Evolutionary conservation across 495 filamentous ascomycete species (phyloP), one percentile per base, ranked within the genome.

Genomic region (Parmelia sp.): DNA sequence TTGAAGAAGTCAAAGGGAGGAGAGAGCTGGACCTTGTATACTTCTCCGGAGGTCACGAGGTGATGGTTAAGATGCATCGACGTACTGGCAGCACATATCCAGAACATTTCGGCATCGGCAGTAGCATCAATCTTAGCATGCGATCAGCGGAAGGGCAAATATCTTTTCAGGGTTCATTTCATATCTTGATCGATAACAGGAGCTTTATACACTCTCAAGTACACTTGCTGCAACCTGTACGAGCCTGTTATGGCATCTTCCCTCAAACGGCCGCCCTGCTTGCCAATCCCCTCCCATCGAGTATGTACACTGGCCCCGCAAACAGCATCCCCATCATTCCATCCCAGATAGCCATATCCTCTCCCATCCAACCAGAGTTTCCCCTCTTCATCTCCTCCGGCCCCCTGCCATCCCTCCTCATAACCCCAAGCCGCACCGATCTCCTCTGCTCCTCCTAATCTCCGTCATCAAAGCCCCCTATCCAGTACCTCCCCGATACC

Each of bases 401-500:
- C 19, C 14, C 58, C 19, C 15, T 21, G 35, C 21, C 10, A 12
- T n/a, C 10, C 5, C 7, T n/a, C n/a, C n/a, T 6, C 37, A 0
- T 6, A 33, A 8, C 23, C 15, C 27, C 17, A n/a, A 49, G 15
- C 35, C 21, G 21, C 39, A 7, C 42, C 39, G 42, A 33, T 0
- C 19, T 57, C 25, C 21, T 8, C 14, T 19, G 9, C 0, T 23
- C 11, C 0, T 63, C 1, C 27, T 17, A 39, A 40, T 19, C n/a
- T n/a, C n/a, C n/a, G n/a, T n/a, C 42, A 3, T 45, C 35, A 33
- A 11, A 37, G 6, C 11, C 44, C 56, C 31, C 47, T 42, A 21
- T 58, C 51, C 66, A 71, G 37, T 7, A 69, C 61, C 66, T 71
- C 69, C 51, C 64, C 63, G n/a, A 71, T 71, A 8, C 69, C 69